phyloP scores from a whole-genome alignment of 2,329 filamentous ascomycete species.

The Colletotrichum lindemuthianum region DNA sequence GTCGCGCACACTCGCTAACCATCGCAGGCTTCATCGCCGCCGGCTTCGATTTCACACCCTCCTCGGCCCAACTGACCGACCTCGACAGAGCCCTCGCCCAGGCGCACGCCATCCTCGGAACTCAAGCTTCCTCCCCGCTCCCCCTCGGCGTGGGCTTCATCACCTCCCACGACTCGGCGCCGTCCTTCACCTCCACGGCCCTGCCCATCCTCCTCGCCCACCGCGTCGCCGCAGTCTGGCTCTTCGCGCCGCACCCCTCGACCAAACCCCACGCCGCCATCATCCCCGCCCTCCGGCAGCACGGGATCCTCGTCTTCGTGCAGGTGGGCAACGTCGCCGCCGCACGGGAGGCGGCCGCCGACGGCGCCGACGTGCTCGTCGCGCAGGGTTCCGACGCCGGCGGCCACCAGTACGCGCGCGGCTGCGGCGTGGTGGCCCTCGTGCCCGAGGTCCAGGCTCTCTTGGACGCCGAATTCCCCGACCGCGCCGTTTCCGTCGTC shows the following conservation, averaged over 20 bases:
- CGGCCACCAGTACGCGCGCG: conserved; percentile 67
- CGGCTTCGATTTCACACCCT: conserved; percentile 42
- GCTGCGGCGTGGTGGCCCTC: conserved; percentile 64
- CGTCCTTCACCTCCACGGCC: conserved; percentile 52
- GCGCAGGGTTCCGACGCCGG: conserved; percentile 73
- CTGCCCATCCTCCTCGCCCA: conserved; percentile 63
- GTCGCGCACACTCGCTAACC: not conserved
- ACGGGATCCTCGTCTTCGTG: conserved; percentile 62
- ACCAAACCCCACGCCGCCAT: conserved; percentile 50
- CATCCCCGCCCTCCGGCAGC: conserved; percentile 47
- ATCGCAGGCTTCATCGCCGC: conserved; percentile 47
- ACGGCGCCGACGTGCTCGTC: conserved; percentile 67
- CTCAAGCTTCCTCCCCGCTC: conserved; percentile 41
- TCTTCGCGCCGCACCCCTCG: conserved; percentile 68
- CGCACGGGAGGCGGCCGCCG: conserved; percentile 58
- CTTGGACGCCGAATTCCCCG: conserved; percentile 50
- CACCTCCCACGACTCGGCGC: conserved; percentile 58
- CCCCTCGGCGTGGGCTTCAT: conserved; percentile 72
- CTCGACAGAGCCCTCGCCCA: conserved; percentile 47
- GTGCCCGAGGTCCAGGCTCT: conserved; percentile 66
- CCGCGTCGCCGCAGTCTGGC: conserved; percentile 70
- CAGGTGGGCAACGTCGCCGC: conserved; percentile 70
- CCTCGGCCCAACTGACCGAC: conserved; percentile 44
- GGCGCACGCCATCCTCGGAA: conserved; percentile 41
- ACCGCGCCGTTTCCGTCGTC: conserved; percentile 53